Evolutionary conservation across 495 filamentous ascomycete genomes (phyloP).

Genomic region (Emericellopsis terricola): DNA sequence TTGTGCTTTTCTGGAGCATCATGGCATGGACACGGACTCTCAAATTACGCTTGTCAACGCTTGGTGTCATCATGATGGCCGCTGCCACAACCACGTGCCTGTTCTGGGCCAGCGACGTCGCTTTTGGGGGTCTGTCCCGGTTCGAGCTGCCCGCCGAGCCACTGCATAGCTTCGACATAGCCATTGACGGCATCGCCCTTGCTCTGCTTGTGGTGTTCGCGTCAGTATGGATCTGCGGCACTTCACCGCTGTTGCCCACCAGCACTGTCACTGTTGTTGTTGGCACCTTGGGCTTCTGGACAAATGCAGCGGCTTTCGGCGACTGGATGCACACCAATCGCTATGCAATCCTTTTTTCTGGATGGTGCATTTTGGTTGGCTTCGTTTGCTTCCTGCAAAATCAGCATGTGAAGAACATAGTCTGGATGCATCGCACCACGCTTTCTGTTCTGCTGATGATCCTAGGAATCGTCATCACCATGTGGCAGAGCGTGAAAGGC

Average conservation of each 20-base stretch:
- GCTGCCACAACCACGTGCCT: no score
- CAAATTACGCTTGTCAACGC: conserved; percentile 18
- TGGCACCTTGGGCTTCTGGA: conserved; percentile 11
- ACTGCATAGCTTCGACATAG: conserved; percentile 22
- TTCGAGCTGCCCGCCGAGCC: conserved; percentile 7
- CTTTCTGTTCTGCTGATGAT: conserved; percentile 13
- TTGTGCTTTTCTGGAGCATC: conserved; percentile 22
- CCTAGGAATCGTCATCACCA: conserved; percentile 1
- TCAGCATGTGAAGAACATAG: conserved; percentile 17
- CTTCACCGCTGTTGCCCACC: conserved; percentile 16
- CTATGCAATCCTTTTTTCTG: conserved; percentile 8
- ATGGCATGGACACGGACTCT: conserved; percentile 28
- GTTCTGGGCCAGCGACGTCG: conserved; percentile 10
- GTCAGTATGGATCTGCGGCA: conserved; percentile 19
- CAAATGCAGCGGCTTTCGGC: conserved; percentile 12
- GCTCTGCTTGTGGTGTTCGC: conserved; percentile 19
- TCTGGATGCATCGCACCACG: conserved; percentile 20
- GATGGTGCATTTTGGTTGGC: conserved; percentile 17
- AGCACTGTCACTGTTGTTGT: conserved; percentile 19
- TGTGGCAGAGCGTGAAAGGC: conserved; percentile 4
- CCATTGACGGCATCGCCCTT: conserved; percentile 20
- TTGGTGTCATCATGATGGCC: conserved; percentile 21
- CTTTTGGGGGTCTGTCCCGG: conserved; percentile 8
- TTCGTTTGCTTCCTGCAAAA: conserved; percentile 20
- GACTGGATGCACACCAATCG: conserved; percentile 20